phyloP scores from a whole-genome alignment of 1,284 basidiomycete species.

The Naganishia albida region DNA sequence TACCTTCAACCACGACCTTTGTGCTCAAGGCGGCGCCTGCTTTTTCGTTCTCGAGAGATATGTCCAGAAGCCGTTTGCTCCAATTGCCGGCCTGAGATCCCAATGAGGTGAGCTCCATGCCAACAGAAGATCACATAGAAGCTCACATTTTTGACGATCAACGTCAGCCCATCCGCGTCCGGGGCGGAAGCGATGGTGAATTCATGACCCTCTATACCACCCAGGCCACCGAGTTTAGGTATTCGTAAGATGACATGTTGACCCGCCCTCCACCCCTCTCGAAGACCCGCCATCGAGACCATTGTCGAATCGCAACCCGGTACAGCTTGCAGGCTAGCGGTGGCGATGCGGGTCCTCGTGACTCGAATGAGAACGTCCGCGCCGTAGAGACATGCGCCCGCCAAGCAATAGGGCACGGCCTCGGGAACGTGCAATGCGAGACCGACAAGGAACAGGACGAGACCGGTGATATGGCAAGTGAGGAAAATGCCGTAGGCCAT shows the following conservation, averaged over 20 bases:
- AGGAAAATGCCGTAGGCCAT: constrained; percentile 46
- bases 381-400: constrained; percentile 56
- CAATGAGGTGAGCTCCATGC: not conserved
- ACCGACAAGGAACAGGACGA: constrained; percentile 52
- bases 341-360: constrained; percentile 45
- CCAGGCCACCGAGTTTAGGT: constrained; percentile 32
- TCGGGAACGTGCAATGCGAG: constrained; percentile 80
- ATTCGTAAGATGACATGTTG: constrained; percentile 54
- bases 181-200: constrained; percentile 55
- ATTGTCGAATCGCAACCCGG: constrained; percentile 45
- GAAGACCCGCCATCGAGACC: constrained; percentile 46
- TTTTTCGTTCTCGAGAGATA: constrained; percentile 18
- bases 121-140: not conserved
- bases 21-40: not conserved
- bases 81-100: constrained; percentile 44
- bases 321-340: constrained; percentile 47
- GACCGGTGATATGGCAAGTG: constrained; percentile 35
- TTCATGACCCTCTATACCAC: constrained; percentile 49
- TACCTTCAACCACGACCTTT: constrained; percentile 20
- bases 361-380: constrained; percentile 43
- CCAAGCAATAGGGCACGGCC: constrained; percentile 69
- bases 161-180: constrained; percentile 44
- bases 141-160: constrained; percentile 46
- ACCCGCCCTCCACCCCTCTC: constrained; percentile 54
- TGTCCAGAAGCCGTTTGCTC: constrained; percentile 42